Evolutionary conservation across 2,329 filamentous ascomycete species (phyloP).

Genomic region (Cladophialophora psammophila): DNA sequence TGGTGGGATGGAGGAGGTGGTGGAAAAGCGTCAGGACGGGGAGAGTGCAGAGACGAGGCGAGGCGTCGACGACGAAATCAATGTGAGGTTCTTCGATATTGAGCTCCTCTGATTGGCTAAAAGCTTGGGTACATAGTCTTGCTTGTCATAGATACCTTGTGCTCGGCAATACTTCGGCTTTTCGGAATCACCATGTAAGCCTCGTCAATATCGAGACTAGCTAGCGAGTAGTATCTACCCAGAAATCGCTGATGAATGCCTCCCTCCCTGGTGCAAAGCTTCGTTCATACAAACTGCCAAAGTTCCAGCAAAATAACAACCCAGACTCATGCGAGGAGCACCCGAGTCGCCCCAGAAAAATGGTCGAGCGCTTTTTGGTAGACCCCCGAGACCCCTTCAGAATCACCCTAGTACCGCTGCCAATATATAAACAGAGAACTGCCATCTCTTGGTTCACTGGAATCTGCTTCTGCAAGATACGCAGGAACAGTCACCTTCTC

Average conservation of each 20-base stretch:
- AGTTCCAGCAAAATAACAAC: neutral
- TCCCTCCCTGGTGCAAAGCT: neutral
- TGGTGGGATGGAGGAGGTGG: conserved; percentile 4
- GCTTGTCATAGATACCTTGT: neutral
- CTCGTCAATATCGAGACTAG: no score
- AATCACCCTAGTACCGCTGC: conserved; percentile 24
- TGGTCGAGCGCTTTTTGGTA: neutral
- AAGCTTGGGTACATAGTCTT: conserved; percentile 1
- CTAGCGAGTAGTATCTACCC: neutral
- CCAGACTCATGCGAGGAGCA: neutral
- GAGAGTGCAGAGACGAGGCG: neutral
- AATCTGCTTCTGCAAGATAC: conserved; percentile 15
- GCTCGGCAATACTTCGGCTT: conserved; percentile 13
- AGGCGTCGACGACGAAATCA: conserved; percentile 10
- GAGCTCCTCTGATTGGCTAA: conserved; percentile 27
- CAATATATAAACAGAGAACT: conserved; percentile 31
- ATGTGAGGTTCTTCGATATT: conserved; percentile 29
- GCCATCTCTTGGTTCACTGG: neutral
- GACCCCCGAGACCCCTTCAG: neutral
- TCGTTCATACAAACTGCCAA: neutral
- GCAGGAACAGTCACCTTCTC: conserved; percentile 42
- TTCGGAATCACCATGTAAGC: neutral
- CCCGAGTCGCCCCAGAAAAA: neutral
- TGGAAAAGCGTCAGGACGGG: neutral
- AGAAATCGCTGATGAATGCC: neutral